Percentiles rank a stretch among this genome's conserved stretches.
phyloP scores from a whole-genome alignment of 2,329 filamentous ascomycete species.

The Fusarium tupiense region DNA sequence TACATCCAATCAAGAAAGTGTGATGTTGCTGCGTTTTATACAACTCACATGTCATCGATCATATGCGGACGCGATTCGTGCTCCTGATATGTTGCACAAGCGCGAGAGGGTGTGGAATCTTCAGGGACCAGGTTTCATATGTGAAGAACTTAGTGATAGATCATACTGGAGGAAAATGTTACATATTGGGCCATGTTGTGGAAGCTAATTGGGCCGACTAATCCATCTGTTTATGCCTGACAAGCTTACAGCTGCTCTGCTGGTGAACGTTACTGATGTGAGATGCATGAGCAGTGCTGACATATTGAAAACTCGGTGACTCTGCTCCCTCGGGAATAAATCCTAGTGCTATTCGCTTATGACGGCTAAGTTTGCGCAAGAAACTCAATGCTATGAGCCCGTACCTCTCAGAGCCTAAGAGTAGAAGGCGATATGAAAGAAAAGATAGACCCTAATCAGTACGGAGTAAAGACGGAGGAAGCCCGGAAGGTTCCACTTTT shows the following conservation, averaged over 20 bases:
- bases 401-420: neutral
- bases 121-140: constrained; percentile 15
- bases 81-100: constrained; percentile 6
- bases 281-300: neutral
- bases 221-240: neutral
- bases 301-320: neutral
- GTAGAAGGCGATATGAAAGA: neutral
- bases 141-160: constrained; percentile 1
- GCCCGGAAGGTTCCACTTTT: neutral
- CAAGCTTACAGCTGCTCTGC: neutral
- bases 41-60: constrained; percentile 1
- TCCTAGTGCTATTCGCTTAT: neutral
- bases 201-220: neutral
- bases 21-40: neutral
- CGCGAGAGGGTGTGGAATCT: constrained; percentile 1
- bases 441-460: neutral
- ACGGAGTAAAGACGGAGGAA: neutral
- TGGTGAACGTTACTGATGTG: neutral
- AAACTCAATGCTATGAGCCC: neutral
- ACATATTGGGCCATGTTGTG: neutral
- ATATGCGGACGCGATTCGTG: neutral
- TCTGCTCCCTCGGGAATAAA: neutral
- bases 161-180: neutral
- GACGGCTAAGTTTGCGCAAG: neutral
- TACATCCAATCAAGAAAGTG: constrained; percentile 3